Evolutionary conservation across 495 filamentous ascomycete species (phyloP), one percentile per base, ranked within the genome.

Genomic region (Aspergillus hancockii): DNA sequence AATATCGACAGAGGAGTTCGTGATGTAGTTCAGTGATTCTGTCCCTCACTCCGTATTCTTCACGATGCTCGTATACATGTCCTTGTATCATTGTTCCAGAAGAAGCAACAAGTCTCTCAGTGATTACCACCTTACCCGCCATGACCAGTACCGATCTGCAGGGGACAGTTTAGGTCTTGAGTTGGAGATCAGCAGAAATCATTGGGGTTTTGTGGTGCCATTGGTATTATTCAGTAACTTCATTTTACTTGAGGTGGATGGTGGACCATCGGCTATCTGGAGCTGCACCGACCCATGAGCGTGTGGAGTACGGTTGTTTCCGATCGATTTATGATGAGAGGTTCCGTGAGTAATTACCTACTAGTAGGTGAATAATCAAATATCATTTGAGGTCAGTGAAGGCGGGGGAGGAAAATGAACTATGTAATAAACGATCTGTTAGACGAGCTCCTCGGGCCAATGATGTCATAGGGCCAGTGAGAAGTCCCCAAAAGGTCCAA

Each of bases 211-310:
- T 8, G 22, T 45, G 34, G 5, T 5, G n/a, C 47, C 47, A 51
- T 47, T 58, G 18, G 36, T 34, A 60, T 49, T 46, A 8, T 63
- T 59, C 58, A 61, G 71, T 75, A 71, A 75, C 69, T 70, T 74
- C 73, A 75, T 72, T 57, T 30, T 51, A 36, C 55, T 41, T 54
- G 45, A 49, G 46, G 21, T 36, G 30, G 49, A 47, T 46, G 61
- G 62, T 52, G 58, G 23, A 49, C 23, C 50, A 23, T 63, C 55
- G 59, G 49, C 64, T 56, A 57, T 63, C 52, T 47, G 32, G 52
- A 65, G 64, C 66, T 62, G 62, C 66, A 31, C 60, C 22, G 63
- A 58, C 55, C 60, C 53, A 59, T 49, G 46, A 53, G 60, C 55
- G 41, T 62, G 68, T 66, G 64, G 71, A 64, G 59, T 55, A 49